Evolutionary conservation across 2,329 filamentous ascomycete species (phyloP).

Genomic region (Thyridium curvatum): DNA sequence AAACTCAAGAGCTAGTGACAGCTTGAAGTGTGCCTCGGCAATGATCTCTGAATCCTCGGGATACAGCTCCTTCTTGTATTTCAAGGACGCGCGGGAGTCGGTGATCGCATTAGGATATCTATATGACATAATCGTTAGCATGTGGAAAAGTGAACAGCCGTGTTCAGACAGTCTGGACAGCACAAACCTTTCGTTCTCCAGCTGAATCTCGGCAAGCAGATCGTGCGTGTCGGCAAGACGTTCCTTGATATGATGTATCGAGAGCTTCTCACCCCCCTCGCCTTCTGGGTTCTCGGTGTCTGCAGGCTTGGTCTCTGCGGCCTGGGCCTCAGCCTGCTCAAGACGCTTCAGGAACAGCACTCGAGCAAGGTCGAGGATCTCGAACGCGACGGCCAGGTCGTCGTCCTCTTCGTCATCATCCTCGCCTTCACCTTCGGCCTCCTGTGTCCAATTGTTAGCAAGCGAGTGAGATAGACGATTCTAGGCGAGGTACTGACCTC

Average conservation of each 20-base stretch:
- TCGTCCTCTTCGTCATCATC: conserved; percentile 57
- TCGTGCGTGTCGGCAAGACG: conserved; percentile 90
- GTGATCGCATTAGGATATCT: conserved; percentile 80
- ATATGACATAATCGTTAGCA: not conserved
- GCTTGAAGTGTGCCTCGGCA: conserved; percentile 93
- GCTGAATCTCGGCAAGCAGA: conserved; percentile 88
- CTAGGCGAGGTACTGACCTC: conserved; percentile 23
- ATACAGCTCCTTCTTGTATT: conserved; percentile 73
- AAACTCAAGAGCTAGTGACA: conserved; percentile 91
- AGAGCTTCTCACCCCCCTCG: conserved; percentile 19
- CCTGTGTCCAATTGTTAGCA: conserved; percentile 10
- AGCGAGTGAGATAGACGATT: not conserved
- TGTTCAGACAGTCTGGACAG: conserved; percentile 3
- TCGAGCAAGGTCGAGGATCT: conserved; percentile 76
- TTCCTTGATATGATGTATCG: conserved; percentile 64
- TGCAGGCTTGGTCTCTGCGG: conserved; percentile 17
- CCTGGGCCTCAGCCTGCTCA: conserved; percentile 32
- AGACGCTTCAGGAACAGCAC: conserved; percentile 55
- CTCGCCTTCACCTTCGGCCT: conserved; percentile 33
- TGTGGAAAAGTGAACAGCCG: too few relatives aligned
- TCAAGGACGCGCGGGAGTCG: conserved; percentile 72
- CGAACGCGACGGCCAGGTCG: conserved; percentile 73
- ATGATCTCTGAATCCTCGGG: conserved; percentile 76
- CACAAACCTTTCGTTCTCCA: conserved; percentile 78
- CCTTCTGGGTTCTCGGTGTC: conserved; percentile 33